Evolutionary conservation across 2,329 filamentous ascomycete species (phyloP), one percentile per base, ranked within the genome.

Genomic region (Colletotrichum sp.): DNA sequence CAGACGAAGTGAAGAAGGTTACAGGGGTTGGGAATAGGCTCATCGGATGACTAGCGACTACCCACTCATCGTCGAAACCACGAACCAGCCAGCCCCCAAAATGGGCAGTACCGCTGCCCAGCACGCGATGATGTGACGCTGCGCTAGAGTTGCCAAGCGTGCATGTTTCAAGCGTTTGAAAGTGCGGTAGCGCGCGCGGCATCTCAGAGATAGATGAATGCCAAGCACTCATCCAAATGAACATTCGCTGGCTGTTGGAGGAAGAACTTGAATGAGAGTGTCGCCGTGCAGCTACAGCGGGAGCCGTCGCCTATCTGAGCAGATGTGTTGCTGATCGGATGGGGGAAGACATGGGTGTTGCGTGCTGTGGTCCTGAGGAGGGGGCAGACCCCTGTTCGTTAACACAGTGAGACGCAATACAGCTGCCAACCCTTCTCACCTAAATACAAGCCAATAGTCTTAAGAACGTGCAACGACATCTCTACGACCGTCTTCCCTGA

Each of bases 1-100:
- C 32, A 59, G 16, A 49, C n/a, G 67, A 59, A 29, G 32, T 12
- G 66, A 59, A 32, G 52, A 22, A 27, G 25, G 68, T 52, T 66
- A 55, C 62, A 72, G 63, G 72, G 72, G 69, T 57, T 63, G 55
- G 34, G 69, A 75, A 75, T 75, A 75, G 72, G 69, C 69, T 75
- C 72, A 34, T 49, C 69, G 72, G 72, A 64, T 71, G 68, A 8
- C 62, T 66, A 62, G 52, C 55, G 25, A n/a, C 9, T 69, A 66
- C 4, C 36, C 36, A 63, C 55, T 6, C 32, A 30, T 19, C 13
- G 55, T 22, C 69, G 67, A 55, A 67, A 63, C 11, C 30, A 72
- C 29, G 39, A 72, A 34, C 69, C 68, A 34, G 34, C 36, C 32
- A 36, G 59, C 30, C 72, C 71, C 67, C 61, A 71, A 52, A 34